Evolutionary conservation across 129 eudicot genomes (phyloP), one percentile per base, ranked within the genome.

Genomic region (Tanacetum coccineum): DNA sequence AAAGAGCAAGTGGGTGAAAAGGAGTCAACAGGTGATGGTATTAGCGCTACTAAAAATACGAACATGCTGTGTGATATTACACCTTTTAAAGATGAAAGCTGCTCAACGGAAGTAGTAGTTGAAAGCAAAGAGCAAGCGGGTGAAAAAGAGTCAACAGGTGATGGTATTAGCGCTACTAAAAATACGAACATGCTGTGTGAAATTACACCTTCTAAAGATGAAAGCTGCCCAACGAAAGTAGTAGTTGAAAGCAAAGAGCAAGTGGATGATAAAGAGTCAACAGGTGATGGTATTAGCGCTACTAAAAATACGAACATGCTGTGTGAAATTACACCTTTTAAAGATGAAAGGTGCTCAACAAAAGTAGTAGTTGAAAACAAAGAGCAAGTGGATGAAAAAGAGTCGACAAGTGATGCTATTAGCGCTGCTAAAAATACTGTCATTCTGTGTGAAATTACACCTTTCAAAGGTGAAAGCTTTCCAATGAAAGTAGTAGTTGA

Each of bases 401-500:
- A 12, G 4, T 47, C 14, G 2, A 47, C 13, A 10, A 15, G n/a
- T 47, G 52, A 47, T 9, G 13, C 3, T 14, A 10, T 47, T 14
- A 47, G 13, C 14, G 3, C 52, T 47, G 4, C n/a, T 12, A 14
- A 47, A 14, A 14, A 10, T 47, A 47, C 3, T 0, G 13, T 0
- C 3, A 10, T 47, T 3, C 14, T 47, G 15, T 8, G 9, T 13
- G 65, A 76, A 52, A 45, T 13, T 36, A 2, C 18, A 46, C 53
- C 42, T 64, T 45, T 54, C 61, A 49, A 55, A 40, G 51, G 32
- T 44, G 46, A 30, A 26, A 10, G 39, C 26, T 19, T 32, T 57
- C 63, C 50, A 54, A 59, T 47, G 59, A 39, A 57, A 57, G 54
- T 52, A 56, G 44, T 56, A 20, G 32, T 8, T 56, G 50, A 45